phyloP scores from a whole-genome alignment of 129 eudicot genomes.

The Erigeron canadensis region DNA sequence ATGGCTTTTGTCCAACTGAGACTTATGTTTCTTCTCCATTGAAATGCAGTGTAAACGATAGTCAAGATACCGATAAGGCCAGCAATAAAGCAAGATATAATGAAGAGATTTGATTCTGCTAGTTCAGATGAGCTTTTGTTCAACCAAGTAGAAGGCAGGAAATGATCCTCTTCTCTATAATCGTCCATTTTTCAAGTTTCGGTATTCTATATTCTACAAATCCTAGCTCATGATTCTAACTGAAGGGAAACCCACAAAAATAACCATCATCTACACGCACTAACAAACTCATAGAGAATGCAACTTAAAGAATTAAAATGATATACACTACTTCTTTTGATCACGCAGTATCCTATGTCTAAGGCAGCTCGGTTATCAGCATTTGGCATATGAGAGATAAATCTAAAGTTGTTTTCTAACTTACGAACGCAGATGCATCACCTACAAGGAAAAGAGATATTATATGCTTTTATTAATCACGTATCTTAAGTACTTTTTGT shows the following conservation, averaged over 20 bases:
- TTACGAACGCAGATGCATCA: slow-evolving; percentile 15
- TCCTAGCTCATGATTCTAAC: slow-evolving; percentile 21
- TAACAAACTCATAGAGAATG: background rate
- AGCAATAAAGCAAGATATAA: slow-evolving; percentile 77
- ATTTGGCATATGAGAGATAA: slow-evolving; percentile 9
- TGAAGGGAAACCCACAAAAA: background rate
- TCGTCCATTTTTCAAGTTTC: slow-evolving; percentile 64
- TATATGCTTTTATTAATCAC: background rate
- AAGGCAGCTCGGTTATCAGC: slow-evolving; percentile 1
- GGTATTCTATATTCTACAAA: slow-evolving; percentile 17
- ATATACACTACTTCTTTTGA: slow-evolving; percentile 8
- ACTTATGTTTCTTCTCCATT: slow-evolving; percentile 97
- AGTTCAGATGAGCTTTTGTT: slow-evolving; percentile 54
- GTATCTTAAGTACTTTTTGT: background rate
- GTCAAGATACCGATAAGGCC: slow-evolving; percentile 87
- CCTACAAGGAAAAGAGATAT: slow-evolving; percentile 19
- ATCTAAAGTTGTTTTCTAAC: background rate
- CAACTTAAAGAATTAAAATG: background rate
- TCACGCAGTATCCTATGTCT: slow-evolving; percentile 22
- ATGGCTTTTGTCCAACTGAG: slow-evolving; percentile 97
- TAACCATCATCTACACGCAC: background rate
- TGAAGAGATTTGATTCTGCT: slow-evolving; percentile 68
- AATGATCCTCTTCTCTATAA: slow-evolving; percentile 50
- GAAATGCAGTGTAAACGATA: slow-evolving; percentile 86
- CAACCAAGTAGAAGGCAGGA: slow-evolving; percentile 59